phyloP scores from a whole-genome alignment of 345 rosid species.

The Mercurialis annua region DNA sequence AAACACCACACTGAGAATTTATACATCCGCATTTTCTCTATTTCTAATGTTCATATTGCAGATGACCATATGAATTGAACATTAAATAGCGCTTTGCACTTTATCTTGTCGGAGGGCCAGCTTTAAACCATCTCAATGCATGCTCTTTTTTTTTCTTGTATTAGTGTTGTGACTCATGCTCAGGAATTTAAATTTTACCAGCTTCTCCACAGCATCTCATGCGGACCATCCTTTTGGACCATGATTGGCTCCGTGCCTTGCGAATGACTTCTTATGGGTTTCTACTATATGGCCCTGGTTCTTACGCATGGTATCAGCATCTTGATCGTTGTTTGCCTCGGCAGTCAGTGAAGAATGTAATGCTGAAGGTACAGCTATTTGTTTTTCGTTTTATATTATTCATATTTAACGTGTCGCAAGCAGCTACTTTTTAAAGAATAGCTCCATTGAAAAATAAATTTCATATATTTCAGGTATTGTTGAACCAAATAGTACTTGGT shows the following conservation, averaged over 20 bases:
- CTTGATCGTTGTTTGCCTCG: slow-evolving; percentile 77
- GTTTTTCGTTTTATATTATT: slow-evolving; percentile 1
- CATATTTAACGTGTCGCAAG: neutral
- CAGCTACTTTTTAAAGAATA: slow-evolving; percentile 9
- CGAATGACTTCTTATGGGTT: slow-evolving; percentile 92
- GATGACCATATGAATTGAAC: neutral
- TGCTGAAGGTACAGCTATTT: slow-evolving; percentile 68
- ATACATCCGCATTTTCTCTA: neutral
- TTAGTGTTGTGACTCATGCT: neutral
- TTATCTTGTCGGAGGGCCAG: neutral
- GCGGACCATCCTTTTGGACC: slow-evolving; percentile 44
- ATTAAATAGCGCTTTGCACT: neutral
- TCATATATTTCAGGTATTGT: slow-evolving; percentile 53
- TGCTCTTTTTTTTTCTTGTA: neutral
- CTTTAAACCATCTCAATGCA: neutral
- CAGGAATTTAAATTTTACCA: slow-evolving; percentile 14
- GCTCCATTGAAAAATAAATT: neutral
- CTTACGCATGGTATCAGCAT: slow-evolving; percentile 74
- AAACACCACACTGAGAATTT: neutral
- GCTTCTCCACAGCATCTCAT: slow-evolving; percentile 37
- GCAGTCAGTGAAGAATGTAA: slow-evolving; percentile 53
- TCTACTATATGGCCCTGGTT: slow-evolving; percentile 88
- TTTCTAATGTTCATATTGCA: neutral
- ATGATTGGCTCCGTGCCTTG: slow-evolving; percentile 84
- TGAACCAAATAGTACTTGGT: slow-evolving; percentile 89